Base-by-base conservation (phyloP, 2,329 filamentous ascomycete species). In the Colletotrichum sojae region DNA sequence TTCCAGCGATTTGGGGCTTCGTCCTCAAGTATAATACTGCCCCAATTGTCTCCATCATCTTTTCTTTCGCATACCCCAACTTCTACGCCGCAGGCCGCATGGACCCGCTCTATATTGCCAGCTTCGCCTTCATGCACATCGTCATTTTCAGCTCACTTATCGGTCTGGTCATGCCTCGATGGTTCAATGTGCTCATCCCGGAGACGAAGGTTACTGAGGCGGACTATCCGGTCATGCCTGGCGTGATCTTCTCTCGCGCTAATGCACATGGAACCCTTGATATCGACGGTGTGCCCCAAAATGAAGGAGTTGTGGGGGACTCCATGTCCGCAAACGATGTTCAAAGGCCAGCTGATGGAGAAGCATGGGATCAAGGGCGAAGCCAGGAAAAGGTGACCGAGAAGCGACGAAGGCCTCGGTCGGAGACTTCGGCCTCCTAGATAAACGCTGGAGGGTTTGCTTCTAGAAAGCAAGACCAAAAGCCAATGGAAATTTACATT, bases 1-100 rank as follows among this genome's bases (percentile, higher is more conserved):
- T 75, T 10, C 71, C 73, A 12, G 22, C 70, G 36, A 39, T 70
- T 49, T 72, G 69, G 71, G 57, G 58, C 0, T 70, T 72, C 39
- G 22, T 74, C 10, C 68, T 74, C 36, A 73, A 72, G 16, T 73
- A 73, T 63, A 69, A 70, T 46, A 71, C 72, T 3, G 71, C 69
- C 0, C 71, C 73, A 0, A 74, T 73, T 16, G 61, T 73, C 2
- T 67, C 71, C 27, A 74, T 74, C 36, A 63, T 74, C 18, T 55
- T 65, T 27, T 72, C 64, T 40, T 73, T 74, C 12, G 55, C 71
- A 2, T 74, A 74, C 15, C 71, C 71, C 1, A 57, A 67, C 48
- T 74, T 73, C 25, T 72, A 72, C 27, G 65, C 53, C 10, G 25
- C n/a, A 1, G 57, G 48, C 1, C 65, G 71, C 16, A 67, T 62